phyloP scores from a whole-genome alignment of 1,284 basidiomycete species.

The Anthracocystis panici-leucophaei region DNA sequence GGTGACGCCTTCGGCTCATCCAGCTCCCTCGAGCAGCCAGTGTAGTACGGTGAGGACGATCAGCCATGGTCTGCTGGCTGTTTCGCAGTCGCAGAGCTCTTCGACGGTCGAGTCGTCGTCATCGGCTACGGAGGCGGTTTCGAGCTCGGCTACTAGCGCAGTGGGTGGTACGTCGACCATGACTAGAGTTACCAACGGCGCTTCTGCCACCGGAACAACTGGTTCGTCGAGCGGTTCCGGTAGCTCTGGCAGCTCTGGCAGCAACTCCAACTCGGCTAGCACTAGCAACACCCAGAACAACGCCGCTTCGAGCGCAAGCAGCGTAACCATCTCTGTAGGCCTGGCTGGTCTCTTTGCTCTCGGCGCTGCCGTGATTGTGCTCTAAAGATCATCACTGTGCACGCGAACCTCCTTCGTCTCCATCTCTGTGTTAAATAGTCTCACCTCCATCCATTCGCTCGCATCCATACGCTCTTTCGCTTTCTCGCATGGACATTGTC shows the following conservation, averaged over 20 bases:
- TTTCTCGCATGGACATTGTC: conserved; percentile 41
- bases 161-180: conserved; percentile 12
- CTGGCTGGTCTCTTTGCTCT: conserved; percentile 31
- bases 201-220: conserved; percentile 6
- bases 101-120: conserved; percentile 3
- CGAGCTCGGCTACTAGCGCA: conserved; percentile 1
- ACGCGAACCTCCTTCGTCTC: background rate
- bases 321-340: conserved; percentile 19
- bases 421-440: background rate
- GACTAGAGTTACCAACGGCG: conserved; percentile 11
- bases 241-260: conserved; percentile 11
- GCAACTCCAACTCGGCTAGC: conserved; percentile 2
- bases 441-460: too few species aligned
- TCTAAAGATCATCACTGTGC: conserved; percentile 8
- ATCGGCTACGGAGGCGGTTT: background rate
- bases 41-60: conserved; percentile 31
- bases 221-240: conserved; percentile 4
- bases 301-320: conserved; percentile 22
- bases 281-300: conserved; percentile 23
- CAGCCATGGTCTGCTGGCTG: conserved; percentile 36
- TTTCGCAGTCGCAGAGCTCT: conserved; percentile 11
- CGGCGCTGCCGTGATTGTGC: conserved; percentile 26
- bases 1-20: conserved; percentile 40
- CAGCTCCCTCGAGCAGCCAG: conserved; percentile 39
- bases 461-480: conserved; percentile 11